Conservation (phyloP, 192 early-diverging fungal species). For the Tieghemiomyces parasiticus region DNA sequence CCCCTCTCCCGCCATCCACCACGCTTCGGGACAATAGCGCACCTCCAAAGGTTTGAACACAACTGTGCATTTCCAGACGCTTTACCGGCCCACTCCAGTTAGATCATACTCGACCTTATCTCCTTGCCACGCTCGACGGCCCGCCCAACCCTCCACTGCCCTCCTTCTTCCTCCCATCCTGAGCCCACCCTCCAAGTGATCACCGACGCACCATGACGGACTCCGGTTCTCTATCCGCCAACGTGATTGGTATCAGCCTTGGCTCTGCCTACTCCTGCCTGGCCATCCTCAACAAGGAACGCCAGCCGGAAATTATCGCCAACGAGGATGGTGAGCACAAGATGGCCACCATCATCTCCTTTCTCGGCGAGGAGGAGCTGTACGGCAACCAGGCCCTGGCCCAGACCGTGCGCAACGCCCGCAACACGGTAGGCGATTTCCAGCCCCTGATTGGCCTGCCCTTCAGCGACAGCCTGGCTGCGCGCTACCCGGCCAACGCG, state of each 20-base stretch:
- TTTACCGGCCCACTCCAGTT: too few relatives aligned
- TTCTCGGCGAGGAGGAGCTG: slow-evolving; percentile 82
- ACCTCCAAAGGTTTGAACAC: too few relatives aligned
- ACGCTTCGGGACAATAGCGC: too few relatives aligned
- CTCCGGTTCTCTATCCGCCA: too few relatives aligned
- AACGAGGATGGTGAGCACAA: slow-evolving; percentile 97
- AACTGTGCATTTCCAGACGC: too few relatives aligned
- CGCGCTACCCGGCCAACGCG: slow-evolving; percentile 32
- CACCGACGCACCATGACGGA: too few relatives aligned
- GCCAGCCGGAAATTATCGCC: slow-evolving; percentile 70
- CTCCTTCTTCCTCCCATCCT: too few relatives aligned
- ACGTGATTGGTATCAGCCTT: slow-evolving; percentile 69
- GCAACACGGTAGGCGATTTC: slow-evolving; percentile 85
- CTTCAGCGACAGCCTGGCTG: slow-evolving; percentile 21
- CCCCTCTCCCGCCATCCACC: too few relatives aligned
- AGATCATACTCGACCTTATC: too few relatives aligned
- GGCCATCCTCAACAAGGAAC: slow-evolving; percentile 65
- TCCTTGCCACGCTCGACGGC: too few relatives aligned
- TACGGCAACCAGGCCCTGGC: slow-evolving; percentile 57
- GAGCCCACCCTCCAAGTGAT: too few relatives aligned
- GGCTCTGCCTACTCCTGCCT: slow-evolving; percentile 75
- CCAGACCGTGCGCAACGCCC: slow-evolving; percentile 75
- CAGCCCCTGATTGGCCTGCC: slow-evolving; percentile 56
- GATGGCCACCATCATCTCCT: slow-evolving; percentile 87
- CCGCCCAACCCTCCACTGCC: too few relatives aligned